phyloP scores from a whole-genome alignment of 1,139 yeast genomes.

The Lodderomyces orthopsilosis region DNA sequence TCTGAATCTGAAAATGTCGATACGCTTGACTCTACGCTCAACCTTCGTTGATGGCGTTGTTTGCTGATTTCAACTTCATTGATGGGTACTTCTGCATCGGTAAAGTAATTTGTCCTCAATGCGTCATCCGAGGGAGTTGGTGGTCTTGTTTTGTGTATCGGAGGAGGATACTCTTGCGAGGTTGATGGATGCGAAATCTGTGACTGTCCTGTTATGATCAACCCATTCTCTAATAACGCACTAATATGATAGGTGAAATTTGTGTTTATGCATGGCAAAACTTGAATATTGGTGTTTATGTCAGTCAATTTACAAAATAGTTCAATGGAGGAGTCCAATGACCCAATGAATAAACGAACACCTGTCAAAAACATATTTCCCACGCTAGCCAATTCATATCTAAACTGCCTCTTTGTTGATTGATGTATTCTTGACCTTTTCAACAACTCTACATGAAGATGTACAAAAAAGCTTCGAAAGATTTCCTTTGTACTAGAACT shows the following conservation, averaged over 20 bases:
- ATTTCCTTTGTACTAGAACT: slow-evolving; percentile 69
- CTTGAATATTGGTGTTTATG: slow-evolving; percentile 53
- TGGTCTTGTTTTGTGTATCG: slow-evolving; percentile 37
- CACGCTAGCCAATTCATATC: slow-evolving; percentile 74
- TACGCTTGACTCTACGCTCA: slow-evolving; percentile 3
- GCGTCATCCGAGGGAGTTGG: slow-evolving; percentile 29
- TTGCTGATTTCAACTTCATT: slow-evolving; percentile 15
- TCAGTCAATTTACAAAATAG: slow-evolving; percentile 65
- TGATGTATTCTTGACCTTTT: slow-evolving; percentile 57
- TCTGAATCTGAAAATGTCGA: slow-evolving; percentile 13
- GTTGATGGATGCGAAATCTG: slow-evolving; percentile 84
- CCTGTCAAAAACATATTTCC: slow-evolving; percentile 87
- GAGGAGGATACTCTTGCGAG: slow-evolving; percentile 32
- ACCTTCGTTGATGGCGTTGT: not conserved
- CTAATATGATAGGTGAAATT: slow-evolving; percentile 85
- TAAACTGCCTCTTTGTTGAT: slow-evolving; percentile 52
- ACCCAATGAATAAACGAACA: slow-evolving; percentile 76
- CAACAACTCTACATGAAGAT: slow-evolving; percentile 73
- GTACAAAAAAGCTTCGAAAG: slow-evolving; percentile 72
- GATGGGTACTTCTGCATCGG: slow-evolving; percentile 11
- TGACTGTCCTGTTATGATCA: slow-evolving; percentile 85
- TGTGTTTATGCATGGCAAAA: slow-evolving; percentile 80
- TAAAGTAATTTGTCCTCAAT: slow-evolving; percentile 16
- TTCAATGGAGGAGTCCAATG: slow-evolving; percentile 81
- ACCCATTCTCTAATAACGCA: slow-evolving; percentile 68